Evolutionary conservation across 106 monocot species (phyloP).

Genomic region (Agapanthus africanus): DNA sequence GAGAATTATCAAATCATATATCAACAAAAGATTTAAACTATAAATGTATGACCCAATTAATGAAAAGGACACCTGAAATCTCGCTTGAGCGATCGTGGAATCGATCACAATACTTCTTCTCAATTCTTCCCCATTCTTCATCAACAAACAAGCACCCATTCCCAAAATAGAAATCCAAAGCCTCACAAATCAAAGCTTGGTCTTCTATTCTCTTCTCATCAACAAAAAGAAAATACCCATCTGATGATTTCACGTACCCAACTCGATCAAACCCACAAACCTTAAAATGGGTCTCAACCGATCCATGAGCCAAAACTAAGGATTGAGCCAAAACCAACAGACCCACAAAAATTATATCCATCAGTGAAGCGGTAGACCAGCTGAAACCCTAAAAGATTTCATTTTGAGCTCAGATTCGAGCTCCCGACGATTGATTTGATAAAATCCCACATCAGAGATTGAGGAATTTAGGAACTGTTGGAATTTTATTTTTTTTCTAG

Average conservation of each 20-base stretch:
- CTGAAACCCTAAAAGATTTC: neutral
- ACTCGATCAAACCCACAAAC: slow-evolving; percentile 13
- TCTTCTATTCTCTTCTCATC: slow-evolving; percentile 11
- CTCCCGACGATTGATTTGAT: neutral
- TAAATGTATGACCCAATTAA: neutral
- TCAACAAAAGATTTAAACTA: neutral
- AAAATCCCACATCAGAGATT: too few species aligned
- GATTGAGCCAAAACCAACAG: slow-evolving; percentile 4
- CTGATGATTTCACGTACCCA: slow-evolving; percentile 10
- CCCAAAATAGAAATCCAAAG: slow-evolving; percentile 2
- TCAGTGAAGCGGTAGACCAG: neutral
- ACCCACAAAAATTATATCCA: slow-evolving; percentile 1
- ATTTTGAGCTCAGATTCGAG: slow-evolving; percentile 5
- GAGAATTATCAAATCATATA: neutral
- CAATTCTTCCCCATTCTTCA: slow-evolving; percentile 12
- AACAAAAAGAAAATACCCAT: slow-evolving; percentile 9
- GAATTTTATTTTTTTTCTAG: neutral
- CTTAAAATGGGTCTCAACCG: neutral
- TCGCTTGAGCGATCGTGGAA: neutral
- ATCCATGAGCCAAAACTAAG: too few species aligned
- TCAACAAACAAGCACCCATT: slow-evolving; percentile 7
- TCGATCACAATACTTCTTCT: slow-evolving; percentile 1
- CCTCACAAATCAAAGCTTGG: slow-evolving; percentile 4
- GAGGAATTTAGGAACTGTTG: neutral
- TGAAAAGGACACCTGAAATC: neutral